These are phyloP conservation scores for Venturia effusa DNA, from an alignment of 2,329 filamentous ascomycete species.

Conservation along the genomic window DNA sequence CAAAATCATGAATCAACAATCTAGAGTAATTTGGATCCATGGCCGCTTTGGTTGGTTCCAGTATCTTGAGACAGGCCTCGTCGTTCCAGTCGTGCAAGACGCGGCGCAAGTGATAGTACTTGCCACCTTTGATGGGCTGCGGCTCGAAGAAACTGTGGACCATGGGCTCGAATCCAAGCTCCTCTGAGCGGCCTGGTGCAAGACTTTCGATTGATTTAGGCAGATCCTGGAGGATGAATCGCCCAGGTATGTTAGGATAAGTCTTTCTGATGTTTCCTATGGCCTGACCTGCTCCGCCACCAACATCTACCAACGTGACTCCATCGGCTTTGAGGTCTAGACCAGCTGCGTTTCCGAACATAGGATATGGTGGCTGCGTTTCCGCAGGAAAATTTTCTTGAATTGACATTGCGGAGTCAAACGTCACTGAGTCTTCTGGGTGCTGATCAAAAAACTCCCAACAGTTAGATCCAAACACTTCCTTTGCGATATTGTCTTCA, in stretches of 20 bases:
- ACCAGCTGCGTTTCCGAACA: background rate
- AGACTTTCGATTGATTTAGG: background rate
- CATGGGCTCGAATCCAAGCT: constrained; percentile 8
- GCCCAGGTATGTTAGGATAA: constrained; percentile 10
- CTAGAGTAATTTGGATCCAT: constrained; percentile 22
- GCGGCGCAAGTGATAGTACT: constrained; percentile 15
- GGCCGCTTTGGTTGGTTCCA: constrained; percentile 16
- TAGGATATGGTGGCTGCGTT: background rate
- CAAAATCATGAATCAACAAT: constrained; percentile 22
- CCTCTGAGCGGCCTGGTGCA: background rate
- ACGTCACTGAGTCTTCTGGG: background rate
- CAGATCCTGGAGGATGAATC: constrained; percentile 13
- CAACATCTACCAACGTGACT: constrained; percentile 8
- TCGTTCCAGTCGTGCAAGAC: constrained; percentile 24
- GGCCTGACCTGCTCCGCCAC: constrained; percentile 8
- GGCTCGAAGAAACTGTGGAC: constrained; percentile 12
- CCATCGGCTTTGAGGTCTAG: background rate
- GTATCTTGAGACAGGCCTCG: constrained; percentile 18
- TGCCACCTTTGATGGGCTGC: constrained; percentile 15
- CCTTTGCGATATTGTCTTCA: background rate
- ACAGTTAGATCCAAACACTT: background rate
- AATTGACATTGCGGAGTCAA: constrained; percentile 1
- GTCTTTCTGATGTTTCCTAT: constrained; percentile 11
- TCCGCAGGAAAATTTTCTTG: constrained; percentile 9
- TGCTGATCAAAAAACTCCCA: background rate